Conservation (phyloP, 1,284 basidiomycete genomes). For the Rhizoctonia solani region DNA sequence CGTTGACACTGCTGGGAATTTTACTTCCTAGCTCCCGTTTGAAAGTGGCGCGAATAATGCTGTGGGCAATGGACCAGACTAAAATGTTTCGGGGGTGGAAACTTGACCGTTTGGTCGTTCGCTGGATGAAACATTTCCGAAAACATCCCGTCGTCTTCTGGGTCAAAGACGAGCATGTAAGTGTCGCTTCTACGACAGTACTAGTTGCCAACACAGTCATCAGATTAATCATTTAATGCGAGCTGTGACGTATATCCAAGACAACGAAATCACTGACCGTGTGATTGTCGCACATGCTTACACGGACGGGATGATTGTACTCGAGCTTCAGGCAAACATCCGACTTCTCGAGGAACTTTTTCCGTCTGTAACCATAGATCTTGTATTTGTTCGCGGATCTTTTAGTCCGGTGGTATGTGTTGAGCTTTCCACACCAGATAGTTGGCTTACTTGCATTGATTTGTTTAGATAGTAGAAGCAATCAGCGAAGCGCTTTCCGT, state of each 20-base stretch:
- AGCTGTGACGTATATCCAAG: slow-evolving; percentile 64
- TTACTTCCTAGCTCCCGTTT: slow-evolving; percentile 59
- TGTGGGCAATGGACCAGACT: slow-evolving; percentile 68
- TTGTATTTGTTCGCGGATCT: slow-evolving; percentile 38
- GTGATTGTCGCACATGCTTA: slow-evolving; percentile 70
- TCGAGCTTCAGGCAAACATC: slow-evolving; percentile 45
- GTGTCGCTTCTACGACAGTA: slow-evolving; percentile 35
- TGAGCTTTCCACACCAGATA: background rate
- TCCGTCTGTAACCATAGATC: slow-evolving; percentile 38
- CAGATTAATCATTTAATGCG: slow-evolving; percentile 67
- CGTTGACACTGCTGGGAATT: slow-evolving; percentile 51
- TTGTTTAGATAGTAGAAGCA: slow-evolving; percentile 39
- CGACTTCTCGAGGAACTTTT: slow-evolving; percentile 40
- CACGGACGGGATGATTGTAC: slow-evolving; percentile 54
- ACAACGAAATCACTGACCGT: slow-evolving; percentile 68
- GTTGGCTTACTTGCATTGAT: no score
- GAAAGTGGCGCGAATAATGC: slow-evolving; percentile 55
- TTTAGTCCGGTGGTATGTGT: slow-evolving; percentile 36
- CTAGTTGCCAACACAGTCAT: background rate
- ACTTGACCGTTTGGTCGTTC: slow-evolving; percentile 51
- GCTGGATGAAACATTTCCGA: slow-evolving; percentile 54
- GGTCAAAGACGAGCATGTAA: slow-evolving; percentile 64
- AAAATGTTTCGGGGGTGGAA: slow-evolving; percentile 49
- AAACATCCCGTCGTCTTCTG: slow-evolving; percentile 62
- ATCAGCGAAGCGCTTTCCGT: slow-evolving; percentile 38